Evolutionary conservation across 1,284 basidiomycete genomes (phyloP), one percentile per base, ranked within the genome.

Genomic region (Ceratobasidium papillatum): DNA sequence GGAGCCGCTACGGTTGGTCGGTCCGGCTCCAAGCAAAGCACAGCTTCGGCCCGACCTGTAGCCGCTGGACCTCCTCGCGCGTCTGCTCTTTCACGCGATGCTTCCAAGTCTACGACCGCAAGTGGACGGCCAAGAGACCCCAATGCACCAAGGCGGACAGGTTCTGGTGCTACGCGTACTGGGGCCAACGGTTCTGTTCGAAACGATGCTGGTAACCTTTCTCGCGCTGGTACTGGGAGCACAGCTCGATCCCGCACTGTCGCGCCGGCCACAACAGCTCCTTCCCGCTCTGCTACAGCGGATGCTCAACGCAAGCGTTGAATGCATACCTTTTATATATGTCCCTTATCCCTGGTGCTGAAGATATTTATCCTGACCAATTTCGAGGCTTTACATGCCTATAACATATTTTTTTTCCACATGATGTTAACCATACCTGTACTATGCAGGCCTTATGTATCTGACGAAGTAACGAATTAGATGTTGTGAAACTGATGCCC

Each of bases 401-500:
- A 52, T 61, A 73, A 49, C 25, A 41, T 61, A 73, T 73, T 62
- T 54, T 73, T 72, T 54, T 51, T 41, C n/a, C 47, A 49, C 32
- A 62, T 63, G 58, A 71, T 52, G 47, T 73, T 58, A 45, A 73
- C 19, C 52, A 32, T 62, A 41, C 66, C 38, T 73, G 69, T 63
- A 32, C 22, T n/a, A 27, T 52, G 30, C 47, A 54, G 59, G 41
- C 45, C 30, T 43, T 61, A 73, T 73, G 69, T 73, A 73, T 54
- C 69, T 63, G 32, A 73, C 69, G 69, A 73, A 51, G 19, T 73
- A 8, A 73, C 59, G 69, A 73, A 73, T 51, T 73, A 73, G 69
- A 73, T 64, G 43, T 45, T 71, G 47, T 73, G 58, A 56, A 73
- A 61, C 43, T 62, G 34, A 51, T 45, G 25, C 43, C 1, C 38